A percentile compares a stretch with the other conserved stretches of the same genome.
Evolutionary conservation across 345 rosid species (phyloP).

Genomic region (Gossypium arboreum): DNA sequence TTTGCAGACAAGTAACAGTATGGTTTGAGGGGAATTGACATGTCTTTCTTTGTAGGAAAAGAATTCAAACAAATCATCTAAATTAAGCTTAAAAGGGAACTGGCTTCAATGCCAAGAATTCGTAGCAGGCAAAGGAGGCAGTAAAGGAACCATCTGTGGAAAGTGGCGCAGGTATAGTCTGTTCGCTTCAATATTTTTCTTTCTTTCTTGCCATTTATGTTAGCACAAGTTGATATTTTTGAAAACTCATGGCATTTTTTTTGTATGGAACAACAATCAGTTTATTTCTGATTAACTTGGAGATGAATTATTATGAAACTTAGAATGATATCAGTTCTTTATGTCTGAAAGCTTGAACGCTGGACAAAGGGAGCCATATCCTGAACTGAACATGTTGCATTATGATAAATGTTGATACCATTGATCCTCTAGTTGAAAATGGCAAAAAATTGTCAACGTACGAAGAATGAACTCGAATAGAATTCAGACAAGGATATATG

Average conservation of each 20-base stretch:
- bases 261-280: not conserved
- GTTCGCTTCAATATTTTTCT: not conserved
- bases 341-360: not conserved
- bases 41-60: constrained; percentile 38
- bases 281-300: not conserved
- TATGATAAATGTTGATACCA: not conserved
- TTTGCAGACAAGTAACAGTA: not conserved
- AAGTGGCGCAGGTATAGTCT: constrained; percentile 87
- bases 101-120: constrained; percentile 88
- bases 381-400: not conserved
- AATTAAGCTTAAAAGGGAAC: constrained; percentile 46
- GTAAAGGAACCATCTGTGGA: constrained; percentile 68
- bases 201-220: not conserved
- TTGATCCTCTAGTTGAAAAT: not conserved
- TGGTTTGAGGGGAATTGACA: constrained; percentile 13
- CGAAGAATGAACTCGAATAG: not conserved
- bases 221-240: not conserved
- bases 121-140: constrained; percentile 35
- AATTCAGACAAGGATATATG: not conserved
- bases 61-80: constrained; percentile 28
- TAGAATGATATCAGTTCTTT: not conserved
- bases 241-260: not conserved
- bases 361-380: not conserved
- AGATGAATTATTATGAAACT: not conserved
- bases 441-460: not conserved